Evolutionary conservation across 1,284 basidiomycete species (phyloP).

Genomic region (Athelia sp.): DNA sequence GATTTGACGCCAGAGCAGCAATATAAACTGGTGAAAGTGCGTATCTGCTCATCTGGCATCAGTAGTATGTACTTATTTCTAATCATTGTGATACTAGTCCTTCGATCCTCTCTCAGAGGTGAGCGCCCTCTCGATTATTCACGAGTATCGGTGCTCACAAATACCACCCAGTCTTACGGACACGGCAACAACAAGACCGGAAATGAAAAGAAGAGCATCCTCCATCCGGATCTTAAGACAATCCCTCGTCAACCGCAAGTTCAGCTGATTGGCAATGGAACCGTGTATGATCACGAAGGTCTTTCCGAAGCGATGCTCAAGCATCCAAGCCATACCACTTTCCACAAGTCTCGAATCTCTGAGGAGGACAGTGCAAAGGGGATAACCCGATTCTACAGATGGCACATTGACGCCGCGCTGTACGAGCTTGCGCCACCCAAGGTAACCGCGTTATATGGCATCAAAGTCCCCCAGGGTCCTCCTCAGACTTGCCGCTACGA

Average conservation of each 20-base stretch:
- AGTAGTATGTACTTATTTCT: background rate
- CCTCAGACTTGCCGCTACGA: conserved; percentile 58
- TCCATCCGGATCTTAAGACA: conserved; percentile 69
- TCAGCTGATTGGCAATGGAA: conserved; percentile 69
- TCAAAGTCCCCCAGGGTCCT: conserved; percentile 51
- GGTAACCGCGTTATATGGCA: conserved; percentile 64
- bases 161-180: conserved; percentile 36
- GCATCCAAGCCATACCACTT: conserved; percentile 68
- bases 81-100: conserved; percentile 24
- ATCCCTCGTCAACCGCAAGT: conserved; percentile 69
- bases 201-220: conserved; percentile 52
- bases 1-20: conserved; percentile 77
- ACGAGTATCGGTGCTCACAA: too few species aligned
- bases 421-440: conserved; percentile 63
- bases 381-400: conserved; percentile 55
- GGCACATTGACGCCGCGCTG: conserved; percentile 73
- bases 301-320: conserved; percentile 49
- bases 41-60: conserved; percentile 6
- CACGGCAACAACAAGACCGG: conserved; percentile 69
- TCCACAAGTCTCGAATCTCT: conserved; percentile 56
- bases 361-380: conserved; percentile 54
- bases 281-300: conserved; percentile 59
- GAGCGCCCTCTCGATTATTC: conserved; percentile 12
- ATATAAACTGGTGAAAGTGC: conserved; percentile 76
- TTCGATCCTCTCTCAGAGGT: conserved; percentile 54